Conservation (phyloP, 306 rosid species). For the Quercus rubra region DNA sequence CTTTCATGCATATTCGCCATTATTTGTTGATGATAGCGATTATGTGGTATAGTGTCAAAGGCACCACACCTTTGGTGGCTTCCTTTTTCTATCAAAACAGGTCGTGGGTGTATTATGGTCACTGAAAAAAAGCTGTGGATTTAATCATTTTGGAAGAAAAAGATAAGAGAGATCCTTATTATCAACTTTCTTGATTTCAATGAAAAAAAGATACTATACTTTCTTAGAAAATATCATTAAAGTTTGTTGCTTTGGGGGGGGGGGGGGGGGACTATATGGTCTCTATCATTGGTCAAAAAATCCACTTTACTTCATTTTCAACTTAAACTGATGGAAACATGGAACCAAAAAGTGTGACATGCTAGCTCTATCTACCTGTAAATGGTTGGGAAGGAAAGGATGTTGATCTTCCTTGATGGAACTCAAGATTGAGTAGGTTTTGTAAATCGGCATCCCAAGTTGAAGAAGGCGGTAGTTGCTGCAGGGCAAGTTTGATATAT, state of each 20-base stretch:
- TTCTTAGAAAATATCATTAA: conserved; percentile 27
- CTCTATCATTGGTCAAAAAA: conserved; percentile 19
- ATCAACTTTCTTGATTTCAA: conserved; percentile 10
- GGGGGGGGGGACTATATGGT: neutral
- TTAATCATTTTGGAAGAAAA: conserved; percentile 10
- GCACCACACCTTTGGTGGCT: conserved; percentile 17
- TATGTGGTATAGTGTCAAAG: conserved; percentile 28
- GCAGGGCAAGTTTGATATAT: conserved; percentile 17
- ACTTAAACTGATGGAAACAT: conserved; percentile 25
- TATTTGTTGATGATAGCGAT: conserved; percentile 13
- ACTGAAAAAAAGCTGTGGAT: neutral
- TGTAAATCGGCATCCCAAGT: conserved; percentile 65
- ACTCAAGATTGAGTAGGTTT: conserved; percentile 43
- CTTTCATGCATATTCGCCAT: conserved; percentile 17
- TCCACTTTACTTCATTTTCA: conserved; percentile 24
- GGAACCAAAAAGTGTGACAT: conserved; percentile 19
- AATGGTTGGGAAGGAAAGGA: conserved; percentile 58
- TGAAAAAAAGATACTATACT: conserved; percentile 14
- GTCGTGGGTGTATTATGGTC: conserved; percentile 20
- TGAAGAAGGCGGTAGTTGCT: conserved; percentile 56
- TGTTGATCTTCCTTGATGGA: conserved; percentile 50
- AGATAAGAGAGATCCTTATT: conserved; percentile 10
- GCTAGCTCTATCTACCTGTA: conserved; percentile 46
- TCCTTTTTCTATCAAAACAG: neutral
- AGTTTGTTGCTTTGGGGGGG: neutral